phyloP scores from a whole-genome alignment of 192 early-diverging fungal genomes.

The Chytriomyces sp. region DNA sequence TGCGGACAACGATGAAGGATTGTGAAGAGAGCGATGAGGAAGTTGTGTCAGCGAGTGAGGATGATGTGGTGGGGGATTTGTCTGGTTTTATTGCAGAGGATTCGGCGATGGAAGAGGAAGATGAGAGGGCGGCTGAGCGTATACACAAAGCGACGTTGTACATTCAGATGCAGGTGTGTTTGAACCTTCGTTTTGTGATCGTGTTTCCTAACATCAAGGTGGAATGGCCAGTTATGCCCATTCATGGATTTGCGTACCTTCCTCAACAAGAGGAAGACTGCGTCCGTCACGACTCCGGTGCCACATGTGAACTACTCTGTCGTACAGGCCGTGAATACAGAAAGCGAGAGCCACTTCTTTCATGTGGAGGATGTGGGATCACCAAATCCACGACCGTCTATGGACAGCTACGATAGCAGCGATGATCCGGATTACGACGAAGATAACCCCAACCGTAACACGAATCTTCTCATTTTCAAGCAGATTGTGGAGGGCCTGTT shows the following conservation, averaged over 20 bases:
- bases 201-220: no score
- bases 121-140: neutral
- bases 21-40: neutral
- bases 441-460: neutral
- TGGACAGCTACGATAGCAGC: neutral
- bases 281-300: no score
- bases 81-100: neutral
- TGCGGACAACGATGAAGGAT: no score
- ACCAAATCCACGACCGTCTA: neutral
- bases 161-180: conserved; percentile 40
- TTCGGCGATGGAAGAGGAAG: no score
- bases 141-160: conserved; percentile 35
- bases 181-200: no score
- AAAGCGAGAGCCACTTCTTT: neutral
- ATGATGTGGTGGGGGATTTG: neutral
- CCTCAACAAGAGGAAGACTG: conserved; percentile 8
- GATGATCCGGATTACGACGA: conserved; percentile 2
- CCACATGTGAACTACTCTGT: no score
- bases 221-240: conserved; percentile 38
- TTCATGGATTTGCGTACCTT: conserved; percentile 33
- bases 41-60: neutral
- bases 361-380: conserved; percentile 25
- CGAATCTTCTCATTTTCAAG: conserved; percentile 38
- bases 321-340: no score
- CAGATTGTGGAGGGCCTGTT: conserved; percentile 44